These are phyloP conservation scores for Lonicera japonica DNA, from an alignment of 129 eudicot genomes.

Conservation along the genomic window DNA sequence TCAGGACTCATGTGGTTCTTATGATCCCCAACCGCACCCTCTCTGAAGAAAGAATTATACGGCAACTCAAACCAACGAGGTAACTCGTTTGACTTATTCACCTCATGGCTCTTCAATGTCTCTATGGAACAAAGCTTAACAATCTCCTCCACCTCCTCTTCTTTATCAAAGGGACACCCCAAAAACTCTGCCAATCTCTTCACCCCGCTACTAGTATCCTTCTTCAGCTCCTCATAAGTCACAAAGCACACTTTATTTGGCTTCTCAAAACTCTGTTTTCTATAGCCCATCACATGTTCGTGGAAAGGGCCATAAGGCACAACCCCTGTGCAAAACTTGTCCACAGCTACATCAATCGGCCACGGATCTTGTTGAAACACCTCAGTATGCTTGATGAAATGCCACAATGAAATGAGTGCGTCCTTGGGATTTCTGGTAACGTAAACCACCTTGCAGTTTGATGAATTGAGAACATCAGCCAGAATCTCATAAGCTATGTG, in stretches of 20 bases:
- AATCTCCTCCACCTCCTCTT: conserved; percentile 18
- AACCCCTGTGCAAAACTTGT: conserved; percentile 24
- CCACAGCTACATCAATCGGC: conserved; percentile 25
- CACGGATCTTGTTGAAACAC: conserved; percentile 9
- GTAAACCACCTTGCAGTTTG: conserved; percentile 20
- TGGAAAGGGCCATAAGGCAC: conserved; percentile 31
- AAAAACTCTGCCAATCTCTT: conserved; percentile 24
- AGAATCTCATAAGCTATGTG: conserved; percentile 33
- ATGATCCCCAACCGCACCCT: conserved; percentile 33
- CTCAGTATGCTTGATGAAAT: conserved; percentile 10
- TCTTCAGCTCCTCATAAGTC: conserved; percentile 28
- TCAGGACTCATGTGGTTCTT: conserved; percentile 14
- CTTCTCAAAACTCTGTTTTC: conserved; percentile 16
- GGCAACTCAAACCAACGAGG: conserved; percentile 24
- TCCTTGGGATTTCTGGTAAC: conserved; percentile 41
- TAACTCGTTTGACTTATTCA: conserved; percentile 24
- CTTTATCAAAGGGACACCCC: conserved; percentile 23
- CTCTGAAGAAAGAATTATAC: conserved; percentile 31
- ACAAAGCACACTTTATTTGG: conserved; percentile 19
- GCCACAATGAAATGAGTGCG: conserved; percentile 29
- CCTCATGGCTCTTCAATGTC: conserved; percentile 14
- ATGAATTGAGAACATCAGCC: conserved; percentile 11
- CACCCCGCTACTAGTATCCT: conserved; percentile 8
- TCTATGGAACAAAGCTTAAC: conserved; percentile 27
- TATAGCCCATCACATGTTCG: conserved; percentile 27